Percentiles rank a stretch among this genome's conserved stretches.
Evolutionary conservation across 257 asterid species (phyloP).

Genomic region (Leonotis leonurus): DNA sequence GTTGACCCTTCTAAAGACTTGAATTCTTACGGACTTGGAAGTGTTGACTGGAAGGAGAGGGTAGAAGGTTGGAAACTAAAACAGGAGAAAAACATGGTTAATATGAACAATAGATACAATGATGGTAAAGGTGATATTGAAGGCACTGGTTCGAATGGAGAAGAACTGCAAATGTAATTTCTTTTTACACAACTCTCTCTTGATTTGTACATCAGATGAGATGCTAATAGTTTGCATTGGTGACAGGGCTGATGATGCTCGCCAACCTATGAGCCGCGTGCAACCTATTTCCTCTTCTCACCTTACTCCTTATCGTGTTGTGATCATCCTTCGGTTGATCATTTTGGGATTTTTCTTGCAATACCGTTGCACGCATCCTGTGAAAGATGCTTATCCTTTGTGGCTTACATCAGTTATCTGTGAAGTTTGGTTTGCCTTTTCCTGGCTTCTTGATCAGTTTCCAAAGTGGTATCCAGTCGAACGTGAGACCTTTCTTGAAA

Average conservation of each 20-base stretch:
- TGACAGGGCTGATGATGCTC: conserved; percentile 57
- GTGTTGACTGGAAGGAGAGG: conserved; percentile 93
- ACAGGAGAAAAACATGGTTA: conserved; percentile 59
- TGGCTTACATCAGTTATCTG: conserved; percentile 74
- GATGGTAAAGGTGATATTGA: conserved; percentile 63
- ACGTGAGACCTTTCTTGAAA: conserved; percentile 65
- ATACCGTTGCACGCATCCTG: conserved; percentile 62
- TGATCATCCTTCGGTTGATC: conserved; percentile 57
- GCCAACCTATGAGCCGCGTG: conserved; percentile 63
- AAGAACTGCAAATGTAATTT: conserved; percentile 72
- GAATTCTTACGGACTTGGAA: conserved; percentile 82
- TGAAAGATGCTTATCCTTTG: conserved; percentile 66
- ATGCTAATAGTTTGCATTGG: conserved; percentile 19
- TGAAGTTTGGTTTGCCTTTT: conserved; percentile 69
- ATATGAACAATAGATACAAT: conserved; percentile 35
- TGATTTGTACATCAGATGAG: not conserved
- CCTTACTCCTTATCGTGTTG: conserved; percentile 59
- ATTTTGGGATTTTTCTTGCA: conserved; percentile 64
- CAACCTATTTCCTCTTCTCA: conserved; percentile 50
- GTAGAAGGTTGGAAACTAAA: conserved; percentile 83
- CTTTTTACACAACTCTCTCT: too few relatives aligned
- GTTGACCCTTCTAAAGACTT: conserved; percentile 78
- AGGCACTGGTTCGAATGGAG: conserved; percentile 75
- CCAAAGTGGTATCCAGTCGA: conserved; percentile 61
- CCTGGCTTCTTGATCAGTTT: conserved; percentile 70